Conservation (phyloP, 2,329 filamentous ascomycete genomes). For the Aspergillus aculeatinus region DNA sequence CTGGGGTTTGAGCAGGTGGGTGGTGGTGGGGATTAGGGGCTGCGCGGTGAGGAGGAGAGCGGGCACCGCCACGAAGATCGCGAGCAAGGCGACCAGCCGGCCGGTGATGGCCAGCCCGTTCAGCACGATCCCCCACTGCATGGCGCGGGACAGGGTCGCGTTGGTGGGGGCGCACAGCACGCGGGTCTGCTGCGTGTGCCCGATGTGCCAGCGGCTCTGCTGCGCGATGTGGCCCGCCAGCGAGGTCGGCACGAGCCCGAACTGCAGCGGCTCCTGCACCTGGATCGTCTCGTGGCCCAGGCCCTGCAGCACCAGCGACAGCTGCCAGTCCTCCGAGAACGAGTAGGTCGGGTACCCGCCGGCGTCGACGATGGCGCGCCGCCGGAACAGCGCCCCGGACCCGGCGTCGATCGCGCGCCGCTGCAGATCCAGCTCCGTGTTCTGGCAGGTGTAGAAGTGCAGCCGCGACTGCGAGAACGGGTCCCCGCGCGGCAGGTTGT, state of each 20-base stretch:
- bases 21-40: constrained; percentile 16
- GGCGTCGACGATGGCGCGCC: constrained; percentile 29
- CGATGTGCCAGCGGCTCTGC: constrained; percentile 40
- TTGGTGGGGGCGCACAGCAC: constrained; percentile 15
- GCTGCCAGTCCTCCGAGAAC: constrained; percentile 37
- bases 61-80: constrained; percentile 22
- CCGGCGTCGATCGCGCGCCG: constrained; percentile 34
- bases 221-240: constrained; percentile 37
- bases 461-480: constrained; percentile 31
- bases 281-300: constrained; percentile 30
- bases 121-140: constrained; percentile 24
- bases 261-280: constrained; percentile 34
- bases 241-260: constrained; percentile 35
- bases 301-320: constrained; percentile 33
- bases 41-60: constrained; percentile 17
- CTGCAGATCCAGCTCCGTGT: constrained; percentile 30
- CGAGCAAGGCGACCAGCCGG: constrained; percentile 15
- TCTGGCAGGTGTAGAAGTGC: constrained; percentile 36
- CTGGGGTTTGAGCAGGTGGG: constrained; percentile 15
- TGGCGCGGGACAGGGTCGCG: constrained; percentile 5
- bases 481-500: constrained; percentile 34
- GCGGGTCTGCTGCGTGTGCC: constrained; percentile 28
- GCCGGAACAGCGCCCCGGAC: constrained; percentile 36
- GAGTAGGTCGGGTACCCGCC: constrained; percentile 37
- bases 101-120: constrained; percentile 24